phyloP scores from a whole-genome alignment of 805 yeast genomes.

The Saturnispora besseyi region DNA sequence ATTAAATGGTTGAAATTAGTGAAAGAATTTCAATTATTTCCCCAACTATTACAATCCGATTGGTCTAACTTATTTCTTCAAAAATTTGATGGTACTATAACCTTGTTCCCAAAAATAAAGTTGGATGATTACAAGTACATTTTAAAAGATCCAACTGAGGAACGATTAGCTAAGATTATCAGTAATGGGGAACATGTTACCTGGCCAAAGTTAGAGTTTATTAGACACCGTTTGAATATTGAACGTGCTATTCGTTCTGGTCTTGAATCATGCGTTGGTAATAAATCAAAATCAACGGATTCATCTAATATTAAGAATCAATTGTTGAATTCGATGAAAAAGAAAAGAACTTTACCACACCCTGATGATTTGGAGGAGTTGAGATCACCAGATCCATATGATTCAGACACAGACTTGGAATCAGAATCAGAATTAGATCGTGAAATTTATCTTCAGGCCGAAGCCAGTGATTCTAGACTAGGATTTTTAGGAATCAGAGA shows the following conservation, averaged over 20 bases:
- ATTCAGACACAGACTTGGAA: background rate
- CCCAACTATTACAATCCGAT: slow-evolving; percentile 62
- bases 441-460: slow-evolving; percentile 1
- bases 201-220: slow-evolving; percentile 57
- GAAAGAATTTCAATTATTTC: slow-evolving; percentile 56
- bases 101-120: slow-evolving; percentile 63
- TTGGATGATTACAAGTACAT: slow-evolving; percentile 54
- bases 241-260: slow-evolving; percentile 57
- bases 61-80: slow-evolving; percentile 76
- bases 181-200: slow-evolving; percentile 55
- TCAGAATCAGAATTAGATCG: background rate
- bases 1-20: slow-evolving; percentile 68
- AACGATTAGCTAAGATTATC: slow-evolving; percentile 46
- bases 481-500: slow-evolving; percentile 14
- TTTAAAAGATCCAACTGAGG: slow-evolving; percentile 58
- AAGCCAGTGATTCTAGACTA: slow-evolving; percentile 7
- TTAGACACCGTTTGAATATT: slow-evolving; percentile 53
- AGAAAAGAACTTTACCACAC: slow-evolving; percentile 1
- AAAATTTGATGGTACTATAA: slow-evolving; percentile 64
- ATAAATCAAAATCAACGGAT: background rate
- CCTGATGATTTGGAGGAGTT: slow-evolving; percentile 5
- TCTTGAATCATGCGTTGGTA: slow-evolving; percentile 11
- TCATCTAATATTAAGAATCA: background rate
- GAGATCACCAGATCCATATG: background rate
- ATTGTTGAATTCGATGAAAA: slow-evolving; percentile 2